Evolutionary conservation across 345 rosid species (phyloP).

Genomic region (Trapa incisa): DNA sequence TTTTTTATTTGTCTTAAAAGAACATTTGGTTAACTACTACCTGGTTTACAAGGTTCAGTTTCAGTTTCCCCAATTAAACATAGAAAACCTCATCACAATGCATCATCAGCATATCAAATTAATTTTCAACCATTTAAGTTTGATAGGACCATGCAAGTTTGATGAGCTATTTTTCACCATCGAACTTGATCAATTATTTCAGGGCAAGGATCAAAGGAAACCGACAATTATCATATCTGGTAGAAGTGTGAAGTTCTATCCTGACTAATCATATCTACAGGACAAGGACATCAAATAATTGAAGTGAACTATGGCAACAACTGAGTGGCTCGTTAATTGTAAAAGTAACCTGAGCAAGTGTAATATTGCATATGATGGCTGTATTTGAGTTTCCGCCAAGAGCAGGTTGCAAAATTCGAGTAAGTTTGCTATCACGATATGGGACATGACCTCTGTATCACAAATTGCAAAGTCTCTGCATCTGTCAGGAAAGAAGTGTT

Average conservation of each 20-base stretch:
- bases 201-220: neutral
- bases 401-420: slow-evolving; percentile 93
- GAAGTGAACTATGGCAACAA: neutral
- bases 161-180: neutral
- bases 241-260: neutral
- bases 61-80: neutral
- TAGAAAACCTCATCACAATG: neutral
- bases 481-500: neutral
- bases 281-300: neutral
- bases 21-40: neutral
- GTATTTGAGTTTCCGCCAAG: slow-evolving; percentile 99
- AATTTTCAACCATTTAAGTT: neutral
- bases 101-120: neutral
- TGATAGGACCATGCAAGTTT: neutral
- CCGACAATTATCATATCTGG: neutral
- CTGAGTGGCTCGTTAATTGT: slow-evolving; percentile 1
- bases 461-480: slow-evolving; percentile 6
- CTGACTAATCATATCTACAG: neutral
- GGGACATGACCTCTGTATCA: slow-evolving; percentile 86
- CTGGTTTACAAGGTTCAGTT: neutral
- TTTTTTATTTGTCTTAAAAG: neutral
- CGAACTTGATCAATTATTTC: neutral
- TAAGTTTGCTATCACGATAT: slow-evolving; percentile 92
- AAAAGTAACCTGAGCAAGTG: slow-evolving; percentile 73
- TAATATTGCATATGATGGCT: slow-evolving; percentile 92